Evolutionary conservation across 495 filamentous ascomycete species (phyloP).

Genomic region (Aspergillus incahuasiensis): DNA sequence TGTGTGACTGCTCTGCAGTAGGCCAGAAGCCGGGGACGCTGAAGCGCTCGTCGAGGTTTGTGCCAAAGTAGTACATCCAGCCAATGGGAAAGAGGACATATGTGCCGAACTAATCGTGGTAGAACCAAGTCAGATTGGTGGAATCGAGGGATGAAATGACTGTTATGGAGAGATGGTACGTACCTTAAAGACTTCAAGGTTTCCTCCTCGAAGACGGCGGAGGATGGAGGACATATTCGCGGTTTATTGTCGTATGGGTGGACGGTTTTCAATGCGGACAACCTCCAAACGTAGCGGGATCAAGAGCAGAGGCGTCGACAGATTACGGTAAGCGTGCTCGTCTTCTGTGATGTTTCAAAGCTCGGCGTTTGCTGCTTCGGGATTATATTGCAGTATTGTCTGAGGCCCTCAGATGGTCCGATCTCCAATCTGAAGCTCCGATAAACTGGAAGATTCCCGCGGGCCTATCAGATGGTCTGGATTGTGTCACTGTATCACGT

Average conservation of each 20-base stretch:
- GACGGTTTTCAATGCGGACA: background rate
- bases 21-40: conserved; percentile 91
- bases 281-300: too few relatives aligned
- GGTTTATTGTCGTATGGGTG: background rate
- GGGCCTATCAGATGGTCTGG: conserved; percentile 1
- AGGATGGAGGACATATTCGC: conserved; percentile 33
- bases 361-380: background rate
- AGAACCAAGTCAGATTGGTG: background rate
- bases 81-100: conserved; percentile 98
- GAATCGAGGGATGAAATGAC: background rate
- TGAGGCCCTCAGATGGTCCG: background rate
- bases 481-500: conserved; percentile 14
- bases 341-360: too few relatives aligned
- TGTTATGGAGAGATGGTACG: conserved; percentile 13
- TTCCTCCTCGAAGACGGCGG: conserved; percentile 62
- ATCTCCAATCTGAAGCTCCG: conserved; percentile 7
- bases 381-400: background rate
- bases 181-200: conserved; percentile 96
- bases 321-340: too few relatives aligned
- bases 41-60: conserved; percentile 93
- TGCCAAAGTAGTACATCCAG: conserved; percentile 99
- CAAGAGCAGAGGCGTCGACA: too few relatives aligned
- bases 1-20: conserved; percentile 75
- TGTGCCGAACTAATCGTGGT: conserved; percentile 72
- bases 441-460: conserved; percentile 15